Conservation (phyloP, 148 eudicot genomes). For the Silene latifolia region DNA sequence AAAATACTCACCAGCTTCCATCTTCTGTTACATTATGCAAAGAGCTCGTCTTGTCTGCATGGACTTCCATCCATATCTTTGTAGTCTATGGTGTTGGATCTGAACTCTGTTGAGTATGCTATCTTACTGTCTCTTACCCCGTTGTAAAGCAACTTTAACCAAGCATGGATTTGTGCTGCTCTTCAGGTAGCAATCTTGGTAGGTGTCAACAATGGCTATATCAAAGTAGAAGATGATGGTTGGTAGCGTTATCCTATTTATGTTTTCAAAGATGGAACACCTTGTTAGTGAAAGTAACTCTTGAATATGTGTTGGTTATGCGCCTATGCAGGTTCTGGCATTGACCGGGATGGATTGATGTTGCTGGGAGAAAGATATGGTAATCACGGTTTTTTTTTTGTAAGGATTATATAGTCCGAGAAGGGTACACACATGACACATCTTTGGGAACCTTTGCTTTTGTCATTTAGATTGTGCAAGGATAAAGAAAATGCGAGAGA, state of each 20-base stretch:
- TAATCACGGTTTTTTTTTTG: constrained; percentile 27
- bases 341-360: constrained; percentile 75
- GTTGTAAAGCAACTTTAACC: background rate
- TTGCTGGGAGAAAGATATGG: constrained; percentile 89
- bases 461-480: background rate
- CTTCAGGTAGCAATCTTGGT: constrained; percentile 65
- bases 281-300: constrained; percentile 9
- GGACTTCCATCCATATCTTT: too few species aligned
- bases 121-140: too few species aligned
- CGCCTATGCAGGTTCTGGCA: constrained; percentile 75
- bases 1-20: too few species aligned
- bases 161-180: constrained; percentile 3
- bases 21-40: too few species aligned
- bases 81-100: too few species aligned
- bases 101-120: too few species aligned
- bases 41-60: too few species aligned
- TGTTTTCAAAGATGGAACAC: constrained; percentile 8
- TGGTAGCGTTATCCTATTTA: constrained; percentile 19
- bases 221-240: constrained; percentile 94
- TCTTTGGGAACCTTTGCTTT: constrained; percentile 9
- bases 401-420: background rate
- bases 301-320: constrained; percentile 21
- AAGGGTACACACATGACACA: background rate
- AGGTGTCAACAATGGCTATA: constrained; percentile 58
- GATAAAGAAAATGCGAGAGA: background rate